These are phyloP conservation scores for Perkinsus olseni DNA, from an alignment of 169 alveolate species.

Conservation along the genomic window DNA sequence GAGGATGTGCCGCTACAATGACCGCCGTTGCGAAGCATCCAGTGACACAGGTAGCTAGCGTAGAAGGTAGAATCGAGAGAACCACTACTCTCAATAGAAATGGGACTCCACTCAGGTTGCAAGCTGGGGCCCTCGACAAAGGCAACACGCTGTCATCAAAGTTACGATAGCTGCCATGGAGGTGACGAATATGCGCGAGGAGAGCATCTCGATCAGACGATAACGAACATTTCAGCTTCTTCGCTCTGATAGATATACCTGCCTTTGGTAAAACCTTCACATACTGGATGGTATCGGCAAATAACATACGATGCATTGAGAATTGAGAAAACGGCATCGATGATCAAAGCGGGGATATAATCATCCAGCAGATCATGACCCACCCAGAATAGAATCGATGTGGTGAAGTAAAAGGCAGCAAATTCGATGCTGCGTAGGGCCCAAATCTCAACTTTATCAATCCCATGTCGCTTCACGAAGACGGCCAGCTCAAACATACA, in stretches of 20 bases:
- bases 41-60: neutral
- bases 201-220: neutral
- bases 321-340: neutral
- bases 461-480: neutral
- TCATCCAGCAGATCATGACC: neutral
- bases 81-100: neutral
- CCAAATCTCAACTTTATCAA: neutral
- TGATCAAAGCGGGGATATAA: neutral
- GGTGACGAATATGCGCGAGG: neutral
- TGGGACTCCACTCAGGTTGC: neutral
- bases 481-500: neutral
- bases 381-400: neutral
- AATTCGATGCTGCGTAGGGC: neutral
- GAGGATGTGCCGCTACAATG: neutral
- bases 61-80: neutral
- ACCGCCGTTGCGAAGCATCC: neutral
- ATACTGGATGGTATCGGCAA: neutral
- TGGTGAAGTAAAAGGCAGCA: neutral
- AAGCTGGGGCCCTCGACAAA: neutral
- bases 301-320: neutral
- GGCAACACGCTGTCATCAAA: neutral
- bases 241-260: neutral
- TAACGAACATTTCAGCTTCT: neutral
- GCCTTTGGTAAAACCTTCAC: neutral
- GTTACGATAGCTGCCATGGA: neutral